Base-by-base conservation (phyloP, 768 basidiomycete genomes). In the Amanita pseudoporphyria region DNA sequence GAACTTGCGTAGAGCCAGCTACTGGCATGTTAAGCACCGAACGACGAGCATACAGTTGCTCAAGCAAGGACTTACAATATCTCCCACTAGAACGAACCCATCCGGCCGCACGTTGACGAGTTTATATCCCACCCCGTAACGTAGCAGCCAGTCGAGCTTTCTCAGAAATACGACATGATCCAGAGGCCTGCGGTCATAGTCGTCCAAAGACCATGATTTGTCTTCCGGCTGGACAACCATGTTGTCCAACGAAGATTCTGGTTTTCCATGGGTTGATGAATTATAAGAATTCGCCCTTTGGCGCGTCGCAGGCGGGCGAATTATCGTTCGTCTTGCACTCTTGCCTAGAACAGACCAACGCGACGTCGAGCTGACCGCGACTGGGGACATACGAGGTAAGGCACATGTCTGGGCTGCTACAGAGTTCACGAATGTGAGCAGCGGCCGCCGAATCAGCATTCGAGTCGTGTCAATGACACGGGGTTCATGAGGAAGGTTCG, bases 81-180 rank as follows among this genome's bases (percentile, higher is more conserved):
- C 85, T 12, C 70, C 62, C 6, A 92, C 77, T 44, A 74, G 74
- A 21, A 84, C 77, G 60, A 79, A 93, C 1, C 91, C 91, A 51
- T 93, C 91, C 12, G 77, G 62, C 2, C 87, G 77, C 57, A 89
- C 76, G n/a, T 64, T 57, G 6, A 90, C 56, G 1, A 72, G 69
- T 46, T 81, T 76, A 31, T 74, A 73, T 46, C 69, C 67, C 10
- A 85, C 82, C 0, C 83, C 84, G 58, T 90, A 85, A 5, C 87
- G 75, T 12, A 90, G 71, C n/a, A 90, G 64, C 70, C 79, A 88
- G 18, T 33, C n/a, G 19, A 31, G 24, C 19, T n/a, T 21, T 36
- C 22, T 43, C 24, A 16, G 9, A n/a, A 43, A n/a, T 16, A 6
- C n/a, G 24, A 43, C 9, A 16, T 26, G n/a, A 0, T 24, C 18